Base-by-base conservation (phyloP, 768 basidiomycete species). In the Suillus placidus region DNA sequence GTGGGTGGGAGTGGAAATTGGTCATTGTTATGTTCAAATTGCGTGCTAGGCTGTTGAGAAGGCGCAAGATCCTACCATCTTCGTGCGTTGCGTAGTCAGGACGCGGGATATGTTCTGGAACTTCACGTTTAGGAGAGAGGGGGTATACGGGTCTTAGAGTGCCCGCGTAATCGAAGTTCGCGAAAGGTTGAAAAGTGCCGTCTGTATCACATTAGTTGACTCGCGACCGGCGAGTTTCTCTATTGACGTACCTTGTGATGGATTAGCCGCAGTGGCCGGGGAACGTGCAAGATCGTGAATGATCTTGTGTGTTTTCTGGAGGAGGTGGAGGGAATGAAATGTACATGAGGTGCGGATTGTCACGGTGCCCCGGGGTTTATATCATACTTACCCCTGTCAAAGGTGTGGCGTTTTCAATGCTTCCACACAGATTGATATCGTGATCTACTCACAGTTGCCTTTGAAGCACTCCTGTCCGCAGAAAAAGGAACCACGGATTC, bases 401-500 rank as follows among this genome's bases (percentile, higher is more conserved):
- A 30, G 20, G 40, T 30, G 58, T 60, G 26, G 30, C 58, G 26
- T 35, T 60, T 14, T 60, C 54, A 58, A 23, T 58, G 34, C 35
- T 62, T 60, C 55, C 56, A 23, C 12, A 14, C 18, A 16, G 45
- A 62, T 32, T 20, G n/a, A 62, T 23, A 62, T 60, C 38, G 58
- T 42, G n/a, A 60, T 23, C 7, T 45, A 83, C 95, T 82, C 77
- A 96, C 97, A 99, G 77, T 87, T 90, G 56, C 89, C 85, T 79
- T 97, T 98, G 87, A 98, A 98, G 80, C 97, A 99, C 60, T 93
- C 94, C 78, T 99, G 97, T 32, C 89, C 88, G 69, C 97, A 98
- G 80, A 96, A 99, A 75, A 91, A 92, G 38, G 93, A 94, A 37
- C 93, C 92, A 57, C 83, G 84, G 68, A 95, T 90, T 61, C 91